Evolutionary conservation across 2,329 filamentous ascomycete genomes (phyloP).

Genomic region (Metarhizium robertsii): DNA sequence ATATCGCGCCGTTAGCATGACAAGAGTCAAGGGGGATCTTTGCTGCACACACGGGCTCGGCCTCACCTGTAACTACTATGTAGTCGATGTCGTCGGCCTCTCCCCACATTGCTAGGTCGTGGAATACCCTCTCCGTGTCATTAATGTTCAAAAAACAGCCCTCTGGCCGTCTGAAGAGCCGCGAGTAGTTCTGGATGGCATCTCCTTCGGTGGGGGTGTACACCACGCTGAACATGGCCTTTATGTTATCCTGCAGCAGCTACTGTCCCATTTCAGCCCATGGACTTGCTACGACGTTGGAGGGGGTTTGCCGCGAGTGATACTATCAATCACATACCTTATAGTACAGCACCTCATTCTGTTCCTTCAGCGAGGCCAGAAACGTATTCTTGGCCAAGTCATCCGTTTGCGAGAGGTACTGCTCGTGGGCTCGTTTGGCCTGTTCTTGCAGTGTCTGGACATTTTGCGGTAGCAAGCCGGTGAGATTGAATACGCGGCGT

Average conservation of each 20-base stretch:
- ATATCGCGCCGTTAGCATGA: not conserved
- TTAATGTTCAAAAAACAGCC: conserved; percentile 74
- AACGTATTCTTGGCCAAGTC: conserved; percentile 81
- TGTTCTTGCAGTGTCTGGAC: conserved; percentile 72
- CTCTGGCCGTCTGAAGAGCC: conserved; percentile 67
- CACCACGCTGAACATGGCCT: conserved; percentile 84
- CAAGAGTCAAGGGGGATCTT: no score
- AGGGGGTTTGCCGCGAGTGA: no score
- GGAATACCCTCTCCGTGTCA: conserved; percentile 55
- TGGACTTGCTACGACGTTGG: not conserved
- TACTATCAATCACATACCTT: conserved; percentile 34
- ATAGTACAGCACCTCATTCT: conserved; percentile 78
- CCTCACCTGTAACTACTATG: conserved; percentile 72
- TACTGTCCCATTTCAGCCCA: conserved; percentile 20
- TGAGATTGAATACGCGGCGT: conserved; percentile 58
- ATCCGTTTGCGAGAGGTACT: conserved; percentile 55
- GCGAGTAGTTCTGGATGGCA: conserved; percentile 76
- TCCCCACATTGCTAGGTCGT: conserved; percentile 60
- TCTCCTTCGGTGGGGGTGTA: conserved; percentile 89
- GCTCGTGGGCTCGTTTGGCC: conserved; percentile 66
- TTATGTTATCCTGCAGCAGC: conserved; percentile 67
- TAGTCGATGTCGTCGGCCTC: conserved; percentile 70
- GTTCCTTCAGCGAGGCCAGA: conserved; percentile 73
- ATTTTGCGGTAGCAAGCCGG: conserved; percentile 62
- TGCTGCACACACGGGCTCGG: not conserved